These are phyloP conservation scores for Sphaerostilbella broomeana DNA, from an alignment of 2,329 filamentous ascomycete genomes.

Conservation along the genomic window DNA sequence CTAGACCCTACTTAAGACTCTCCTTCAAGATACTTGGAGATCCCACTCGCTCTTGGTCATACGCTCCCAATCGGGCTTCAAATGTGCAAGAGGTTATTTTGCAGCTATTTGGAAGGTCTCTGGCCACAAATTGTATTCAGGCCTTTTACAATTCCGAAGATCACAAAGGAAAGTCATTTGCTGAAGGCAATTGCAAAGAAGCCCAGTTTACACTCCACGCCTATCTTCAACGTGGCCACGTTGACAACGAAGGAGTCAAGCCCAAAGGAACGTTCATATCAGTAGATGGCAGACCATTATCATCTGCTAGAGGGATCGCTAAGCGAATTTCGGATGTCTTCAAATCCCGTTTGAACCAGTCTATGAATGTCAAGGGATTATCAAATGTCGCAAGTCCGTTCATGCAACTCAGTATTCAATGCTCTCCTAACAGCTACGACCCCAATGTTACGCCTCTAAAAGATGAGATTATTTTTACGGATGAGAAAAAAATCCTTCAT, in stretches of 20 bases:
- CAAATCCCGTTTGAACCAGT: conserved; percentile 40
- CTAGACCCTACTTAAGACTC: conserved; percentile 56
- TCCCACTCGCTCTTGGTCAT: conserved; percentile 50
- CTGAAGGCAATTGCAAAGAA: too few relatives aligned
- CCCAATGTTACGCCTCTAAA: conserved; percentile 66
- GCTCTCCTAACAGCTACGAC: conserved; percentile 59
- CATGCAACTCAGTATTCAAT: conserved; percentile 56
- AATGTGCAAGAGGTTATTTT: conserved; percentile 51
- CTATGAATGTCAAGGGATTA: conserved; percentile 18
- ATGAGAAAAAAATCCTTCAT: conserved; percentile 41
- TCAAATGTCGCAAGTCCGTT: conserved; percentile 47
- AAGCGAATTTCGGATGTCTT: conserved; percentile 54
- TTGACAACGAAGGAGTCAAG: conserved; percentile 36
- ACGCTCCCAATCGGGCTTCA: conserved; percentile 47
- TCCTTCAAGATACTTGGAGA: conserved; percentile 53
- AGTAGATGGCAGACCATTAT: conserved; percentile 61
- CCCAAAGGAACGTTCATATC: conserved; percentile 55
- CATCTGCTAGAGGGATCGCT: conserved; percentile 44
- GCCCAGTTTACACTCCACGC: conserved; percentile 42
- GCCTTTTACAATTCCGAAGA: conserved; percentile 9
- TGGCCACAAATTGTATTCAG: conserved; percentile 49
- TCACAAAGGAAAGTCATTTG: too few relatives aligned
- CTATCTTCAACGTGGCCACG: conserved; percentile 48
- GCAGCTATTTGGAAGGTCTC: conserved; percentile 54
- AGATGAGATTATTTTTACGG: conserved; percentile 61